phyloP scores from a whole-genome alignment of 306 rosid genomes.

The Morella rubra region DNA sequence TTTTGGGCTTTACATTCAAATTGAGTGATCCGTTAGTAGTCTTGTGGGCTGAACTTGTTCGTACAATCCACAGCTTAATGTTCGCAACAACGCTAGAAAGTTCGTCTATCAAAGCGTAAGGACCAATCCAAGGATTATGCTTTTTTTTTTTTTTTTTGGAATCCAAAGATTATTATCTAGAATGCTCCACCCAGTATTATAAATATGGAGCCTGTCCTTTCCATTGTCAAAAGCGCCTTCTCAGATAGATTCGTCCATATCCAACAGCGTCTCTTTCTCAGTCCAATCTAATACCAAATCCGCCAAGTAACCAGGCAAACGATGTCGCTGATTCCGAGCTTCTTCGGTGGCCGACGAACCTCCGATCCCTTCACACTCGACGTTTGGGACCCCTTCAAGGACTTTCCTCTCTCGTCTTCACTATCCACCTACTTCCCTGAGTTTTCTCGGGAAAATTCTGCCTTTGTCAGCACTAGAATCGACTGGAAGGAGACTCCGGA shows the following conservation, averaged over 20 bases:
- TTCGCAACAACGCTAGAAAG: too few relatives aligned
- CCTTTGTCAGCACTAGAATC: conserved; percentile 14
- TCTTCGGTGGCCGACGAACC: background rate
- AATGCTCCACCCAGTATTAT: too few relatives aligned
- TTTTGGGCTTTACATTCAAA: too few relatives aligned
- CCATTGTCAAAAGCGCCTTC: too few relatives aligned
- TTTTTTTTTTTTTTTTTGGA: too few relatives aligned
- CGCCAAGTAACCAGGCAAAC: background rate
- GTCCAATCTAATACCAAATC: background rate
- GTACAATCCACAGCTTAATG: too few relatives aligned
- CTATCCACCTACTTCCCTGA: conserved; percentile 5
- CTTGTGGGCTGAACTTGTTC: too few relatives aligned
- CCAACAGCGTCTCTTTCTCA: background rate
- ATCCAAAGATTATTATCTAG: too few relatives aligned
- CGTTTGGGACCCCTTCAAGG: conserved; percentile 32
- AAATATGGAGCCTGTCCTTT: too few relatives aligned
- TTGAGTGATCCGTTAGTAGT: too few relatives aligned
- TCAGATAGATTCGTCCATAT: background rate
- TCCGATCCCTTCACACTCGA: background rate
- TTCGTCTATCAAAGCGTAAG: too few relatives aligned
- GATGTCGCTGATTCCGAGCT: background rate
- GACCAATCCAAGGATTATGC: too few relatives aligned
- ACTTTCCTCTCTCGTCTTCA: conserved; percentile 13
- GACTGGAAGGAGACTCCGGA: conserved; percentile 45
- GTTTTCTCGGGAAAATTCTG: conserved; percentile 23